Base-by-base conservation (phyloP, 1,284 basidiomycete genomes). In the Ustilago esculenta region DNA sequence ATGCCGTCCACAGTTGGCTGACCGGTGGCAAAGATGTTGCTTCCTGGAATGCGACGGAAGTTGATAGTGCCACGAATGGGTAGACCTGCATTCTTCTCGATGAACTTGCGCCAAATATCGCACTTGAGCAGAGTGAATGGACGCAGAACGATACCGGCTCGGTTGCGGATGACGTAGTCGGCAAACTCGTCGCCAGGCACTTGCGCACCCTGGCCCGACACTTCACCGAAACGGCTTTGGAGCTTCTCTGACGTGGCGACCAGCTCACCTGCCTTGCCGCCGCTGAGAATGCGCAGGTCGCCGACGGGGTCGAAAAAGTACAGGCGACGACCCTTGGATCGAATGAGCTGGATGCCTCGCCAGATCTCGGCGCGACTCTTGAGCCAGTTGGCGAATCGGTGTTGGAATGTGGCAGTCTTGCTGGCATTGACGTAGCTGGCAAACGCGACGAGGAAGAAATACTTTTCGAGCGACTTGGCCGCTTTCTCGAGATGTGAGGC, bases 401-500 rank as follows among this genome's bases (percentile, higher is more conserved):
- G 87, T 5, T 85, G 85, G 66, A 91, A 90, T 50, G 84, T 82
- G 15, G 87, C 85, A 11, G 87, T 86, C 29, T 88, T 85, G 63
- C 84, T 84, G 15, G 87, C 86, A 49, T 94, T 91, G 8, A 96
- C 89, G 75, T 92, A 99, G 63, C 89, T 92, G 2, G 94, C 90
- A 78, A 98, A 98, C 0, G 92, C 91, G 59, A 98, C 91, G 64
- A 95, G 88, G 84, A 98, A 98, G 84, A 96, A 97, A 80, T 87
- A 87, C 67, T 85, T 85, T 69, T 87, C 86, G 21, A 87, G 83
- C 5, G 85, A 71, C 47, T 77, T 77, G 36, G 65, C 67, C 8
- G 80, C 80, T 32, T 72, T 74, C 25, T 72, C 57, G 41, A 81
- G 68, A 21, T 73, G 72, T n/a, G 47, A 36, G 2, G 69, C 36